phyloP scores from a whole-genome alignment of 768 basidiomycete species.

The Lentinus brumalis region DNA sequence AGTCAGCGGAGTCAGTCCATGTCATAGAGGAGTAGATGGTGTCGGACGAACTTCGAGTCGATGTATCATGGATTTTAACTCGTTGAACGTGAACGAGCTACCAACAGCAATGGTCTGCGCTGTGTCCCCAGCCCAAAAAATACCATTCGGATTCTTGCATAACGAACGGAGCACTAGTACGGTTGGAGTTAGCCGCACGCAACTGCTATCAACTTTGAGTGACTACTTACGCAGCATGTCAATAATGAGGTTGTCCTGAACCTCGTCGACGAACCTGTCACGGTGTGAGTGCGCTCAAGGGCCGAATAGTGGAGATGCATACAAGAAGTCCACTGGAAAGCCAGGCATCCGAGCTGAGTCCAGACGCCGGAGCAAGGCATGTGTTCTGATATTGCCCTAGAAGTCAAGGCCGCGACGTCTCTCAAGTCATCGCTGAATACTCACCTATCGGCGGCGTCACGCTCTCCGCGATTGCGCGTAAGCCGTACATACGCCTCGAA shows the following conservation, averaged over 20 bases:
- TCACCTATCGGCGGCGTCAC: conserved; percentile 63
- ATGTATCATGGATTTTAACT: conserved; percentile 66
- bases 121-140: conserved; percentile 53
- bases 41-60: conserved; percentile 48
- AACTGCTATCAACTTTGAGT: conserved; percentile 46
- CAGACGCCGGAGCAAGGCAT: background rate
- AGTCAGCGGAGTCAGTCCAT: background rate
- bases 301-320: conserved; percentile 10
- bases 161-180: background rate
- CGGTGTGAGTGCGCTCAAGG: background rate
- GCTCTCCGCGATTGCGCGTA: conserved; percentile 45
- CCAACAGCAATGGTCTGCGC: conserved; percentile 76
- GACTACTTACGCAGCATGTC: conserved; percentile 65
- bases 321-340: conserved; percentile 57
- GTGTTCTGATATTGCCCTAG: background rate
- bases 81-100: conserved; percentile 69
- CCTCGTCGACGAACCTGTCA: conserved; percentile 70
- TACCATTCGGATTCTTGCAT: background rate
- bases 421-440: background rate
- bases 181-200: conserved; percentile 57
- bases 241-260: conserved; percentile 68
- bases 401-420: no score
- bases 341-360: conserved; percentile 32
- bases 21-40: background rate
- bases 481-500: conserved; percentile 54